Conservation (phyloP, 768 basidiomycete species). For the Mycena vulgaris region DNA sequence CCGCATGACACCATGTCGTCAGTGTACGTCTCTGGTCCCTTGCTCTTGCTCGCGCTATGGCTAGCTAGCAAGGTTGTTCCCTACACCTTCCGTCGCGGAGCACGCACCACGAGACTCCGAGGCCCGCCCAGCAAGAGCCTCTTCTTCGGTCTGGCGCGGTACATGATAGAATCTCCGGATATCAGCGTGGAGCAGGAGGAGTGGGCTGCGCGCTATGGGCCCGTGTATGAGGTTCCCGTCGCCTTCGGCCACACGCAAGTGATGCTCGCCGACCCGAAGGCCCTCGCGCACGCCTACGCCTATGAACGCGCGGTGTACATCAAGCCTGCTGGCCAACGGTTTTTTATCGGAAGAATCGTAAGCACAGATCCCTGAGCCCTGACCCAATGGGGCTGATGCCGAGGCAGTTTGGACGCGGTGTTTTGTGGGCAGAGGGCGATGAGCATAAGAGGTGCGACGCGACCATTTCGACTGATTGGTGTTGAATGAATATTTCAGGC, state of each 20-base stretch:
- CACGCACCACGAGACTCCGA: conserved; percentile 14
- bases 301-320: conserved; percentile 33
- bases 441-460: conserved; percentile 40
- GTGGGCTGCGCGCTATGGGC: conserved; percentile 38
- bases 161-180: conserved; percentile 12
- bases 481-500: conserved; percentile 36
- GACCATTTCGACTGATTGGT: neutral
- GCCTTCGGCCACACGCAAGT: conserved; percentile 31
- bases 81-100: too few species aligned
- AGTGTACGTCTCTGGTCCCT: too few species aligned
- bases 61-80: too few species aligned
- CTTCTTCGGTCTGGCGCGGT: conserved; percentile 28
- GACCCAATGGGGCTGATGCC: conserved; percentile 37
- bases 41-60: too few species aligned
- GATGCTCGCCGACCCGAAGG: conserved; percentile 43
- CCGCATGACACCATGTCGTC: too few species aligned
- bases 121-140: conserved; percentile 35
- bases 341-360: conserved; percentile 16
- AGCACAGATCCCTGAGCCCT: conserved; percentile 12
- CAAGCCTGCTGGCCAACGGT: conserved; percentile 30
- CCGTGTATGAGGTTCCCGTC: too few species aligned
- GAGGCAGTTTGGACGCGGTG: too few species aligned
- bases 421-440: conserved; percentile 41
- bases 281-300: conserved; percentile 41
- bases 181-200: conserved; percentile 24